Evolutionary conservation across 148 eudicot genomes (phyloP).

Genomic region (Rhododendron ferrugineum): DNA sequence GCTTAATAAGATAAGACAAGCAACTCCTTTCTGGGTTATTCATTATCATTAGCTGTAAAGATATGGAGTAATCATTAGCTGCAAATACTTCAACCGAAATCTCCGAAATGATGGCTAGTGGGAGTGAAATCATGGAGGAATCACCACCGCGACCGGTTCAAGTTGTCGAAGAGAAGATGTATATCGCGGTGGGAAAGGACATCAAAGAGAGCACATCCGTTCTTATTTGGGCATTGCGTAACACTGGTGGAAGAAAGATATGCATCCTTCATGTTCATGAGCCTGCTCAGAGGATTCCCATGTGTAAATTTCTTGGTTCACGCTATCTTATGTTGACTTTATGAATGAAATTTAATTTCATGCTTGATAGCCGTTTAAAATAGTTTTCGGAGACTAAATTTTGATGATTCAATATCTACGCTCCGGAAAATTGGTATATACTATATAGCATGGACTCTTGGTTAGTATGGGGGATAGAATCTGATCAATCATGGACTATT

Average conservation of each 20-base stretch:
- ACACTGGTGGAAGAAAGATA: conserved; percentile 41
- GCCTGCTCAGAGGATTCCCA: conserved; percentile 56
- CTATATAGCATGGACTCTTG: neutral
- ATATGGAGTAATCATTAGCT: neutral
- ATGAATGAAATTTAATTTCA: neutral
- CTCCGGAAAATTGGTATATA: neutral
- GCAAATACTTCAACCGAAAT: neutral
- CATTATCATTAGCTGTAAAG: no score
- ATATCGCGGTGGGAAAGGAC: conserved; percentile 60
- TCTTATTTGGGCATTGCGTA: conserved; percentile 58
- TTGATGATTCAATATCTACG: neutral
- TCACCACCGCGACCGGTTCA: neutral
- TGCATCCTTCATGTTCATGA: conserved; percentile 73
- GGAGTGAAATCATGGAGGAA: conserved; percentile 27
- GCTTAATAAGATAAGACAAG: neutral
- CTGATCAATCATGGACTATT: neutral
- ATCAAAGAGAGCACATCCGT: conserved; percentile 35
- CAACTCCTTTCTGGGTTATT: neutral
- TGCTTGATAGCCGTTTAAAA: neutral
- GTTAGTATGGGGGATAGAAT: neutral
- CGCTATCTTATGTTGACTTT: neutral
- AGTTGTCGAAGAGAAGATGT: conserved; percentile 38
- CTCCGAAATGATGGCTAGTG: conserved; percentile 20
- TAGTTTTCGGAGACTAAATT: neutral
- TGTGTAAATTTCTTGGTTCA: conserved; percentile 33